Percentiles rank a stretch among this genome's conserved stretches.
Conservation (phyloP, 2,329 filamentous ascomycete species). For the Fusarium austroafricanum region DNA sequence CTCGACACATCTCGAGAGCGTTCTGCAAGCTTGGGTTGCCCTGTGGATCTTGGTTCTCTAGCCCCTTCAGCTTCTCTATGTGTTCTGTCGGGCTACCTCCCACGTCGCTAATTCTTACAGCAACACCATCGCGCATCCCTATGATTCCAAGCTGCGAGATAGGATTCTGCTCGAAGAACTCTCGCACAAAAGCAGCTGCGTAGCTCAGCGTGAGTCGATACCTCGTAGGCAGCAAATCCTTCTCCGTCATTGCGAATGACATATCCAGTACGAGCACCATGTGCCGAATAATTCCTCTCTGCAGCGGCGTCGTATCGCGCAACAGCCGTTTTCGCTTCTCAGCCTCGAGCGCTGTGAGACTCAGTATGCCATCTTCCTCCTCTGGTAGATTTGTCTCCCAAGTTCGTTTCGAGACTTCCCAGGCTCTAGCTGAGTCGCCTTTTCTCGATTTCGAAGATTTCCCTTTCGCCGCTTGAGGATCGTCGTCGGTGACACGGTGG, state of each 20-base stretch:
- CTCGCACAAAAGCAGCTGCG: constrained; percentile 86
- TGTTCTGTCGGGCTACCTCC: constrained; percentile 92
- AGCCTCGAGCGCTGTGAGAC: constrained; percentile 82
- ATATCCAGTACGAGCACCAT: constrained; percentile 91
- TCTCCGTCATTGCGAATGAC: constrained; percentile 93
- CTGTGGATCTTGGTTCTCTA: constrained; percentile 75
- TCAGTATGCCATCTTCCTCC: constrained; percentile 83
- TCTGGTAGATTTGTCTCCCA: constrained; percentile 76
- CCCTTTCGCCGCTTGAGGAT: constrained; percentile 46
- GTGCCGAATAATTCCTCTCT: constrained; percentile 98
- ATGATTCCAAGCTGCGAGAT: constrained; percentile 95
- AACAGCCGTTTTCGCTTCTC: constrained; percentile 84
- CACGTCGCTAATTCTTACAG: constrained; percentile 86
- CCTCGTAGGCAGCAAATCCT: constrained; percentile 90
- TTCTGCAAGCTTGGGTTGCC: constrained; percentile 90
- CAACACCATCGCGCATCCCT: constrained; percentile 92
- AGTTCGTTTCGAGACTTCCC: constrained; percentile 74
- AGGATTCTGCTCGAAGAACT: constrained; percentile 98
- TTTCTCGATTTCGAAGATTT: constrained; percentile 48
- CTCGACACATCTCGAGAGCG: constrained; percentile 93
- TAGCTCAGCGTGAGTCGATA: constrained; percentile 86
- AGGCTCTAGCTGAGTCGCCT: constrained; percentile 64
- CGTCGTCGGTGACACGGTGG: constrained; percentile 58
- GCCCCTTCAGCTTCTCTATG: constrained; percentile 76
- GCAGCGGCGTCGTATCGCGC: constrained; percentile 93